These are phyloP conservation scores for Eucalyptus tenuipes DNA, from an alignment of 345 rosid species.

Conservation along the genomic window DNA sequence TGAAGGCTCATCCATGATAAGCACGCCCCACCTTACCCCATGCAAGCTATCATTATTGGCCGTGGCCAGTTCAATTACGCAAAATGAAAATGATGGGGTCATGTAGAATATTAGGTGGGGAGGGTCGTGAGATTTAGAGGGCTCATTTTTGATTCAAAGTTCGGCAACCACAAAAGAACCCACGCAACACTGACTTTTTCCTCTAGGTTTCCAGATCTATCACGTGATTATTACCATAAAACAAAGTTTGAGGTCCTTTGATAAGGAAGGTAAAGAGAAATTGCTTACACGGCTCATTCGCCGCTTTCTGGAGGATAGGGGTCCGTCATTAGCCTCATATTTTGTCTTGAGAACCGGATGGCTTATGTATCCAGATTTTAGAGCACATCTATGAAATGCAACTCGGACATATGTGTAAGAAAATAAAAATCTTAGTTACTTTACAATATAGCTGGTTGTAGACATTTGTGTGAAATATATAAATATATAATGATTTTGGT, in stretches of 20 bases:
- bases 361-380: not conserved
- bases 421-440: not conserved
- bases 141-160: not conserved
- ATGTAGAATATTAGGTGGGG: not conserved
- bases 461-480: not conserved
- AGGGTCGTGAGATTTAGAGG: not conserved
- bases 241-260: not conserved
- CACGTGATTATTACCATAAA: not conserved
- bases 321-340: not conserved
- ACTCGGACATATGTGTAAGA: not conserved
- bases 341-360: not conserved
- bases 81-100: not conserved
- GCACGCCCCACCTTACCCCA: not conserved
- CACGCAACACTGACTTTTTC: not conserved
- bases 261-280: not conserved
- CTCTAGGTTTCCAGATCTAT: not conserved
- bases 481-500: not conserved
- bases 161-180: not conserved
- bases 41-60: not conserved
- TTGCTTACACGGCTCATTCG: not conserved
- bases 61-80: not conserved
- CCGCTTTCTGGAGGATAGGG: not conserved
- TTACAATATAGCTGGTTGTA: not conserved
- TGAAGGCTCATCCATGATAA: not conserved
- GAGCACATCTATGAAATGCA: not conserved